Percentiles rank a stretch among this genome's conserved stretches.
These are phyloP conservation scores for Cystofilobasidium macerans DNA, from an alignment of 768 basidiomycete genomes.

Conservation along the genomic window DNA sequence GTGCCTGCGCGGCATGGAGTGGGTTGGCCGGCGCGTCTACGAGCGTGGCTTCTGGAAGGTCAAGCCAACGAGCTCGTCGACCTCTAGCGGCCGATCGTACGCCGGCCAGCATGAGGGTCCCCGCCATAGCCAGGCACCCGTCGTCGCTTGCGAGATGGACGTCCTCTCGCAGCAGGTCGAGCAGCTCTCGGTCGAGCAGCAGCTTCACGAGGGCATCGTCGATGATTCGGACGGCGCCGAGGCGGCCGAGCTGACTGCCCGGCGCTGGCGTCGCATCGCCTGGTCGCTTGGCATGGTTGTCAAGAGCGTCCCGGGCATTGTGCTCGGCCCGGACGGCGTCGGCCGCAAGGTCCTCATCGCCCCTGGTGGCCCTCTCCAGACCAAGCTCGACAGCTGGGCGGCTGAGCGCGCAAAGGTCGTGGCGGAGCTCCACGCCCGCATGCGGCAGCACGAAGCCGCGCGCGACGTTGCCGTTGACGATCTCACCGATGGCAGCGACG, in stretches of 20 bases:
- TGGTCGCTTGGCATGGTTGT: slow-evolving; percentile 60
- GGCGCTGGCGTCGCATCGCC: slow-evolving; percentile 64
- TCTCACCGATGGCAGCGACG: slow-evolving; percentile 32
- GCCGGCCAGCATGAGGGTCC: slow-evolving; percentile 11
- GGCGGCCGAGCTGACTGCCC: slow-evolving; percentile 42
- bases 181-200: slow-evolving; percentile 27
- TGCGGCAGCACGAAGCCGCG: slow-evolving; percentile 41
- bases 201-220: slow-evolving; percentile 59
- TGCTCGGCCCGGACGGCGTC: slow-evolving; percentile 43
- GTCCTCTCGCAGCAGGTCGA: slow-evolving; percentile 56
- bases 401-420: slow-evolving; percentile 45
- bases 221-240: slow-evolving; percentile 59
- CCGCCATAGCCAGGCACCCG: slow-evolving; percentile 28
- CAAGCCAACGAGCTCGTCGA: slow-evolving; percentile 27
- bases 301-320: slow-evolving; percentile 61
- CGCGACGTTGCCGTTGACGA: slow-evolving; percentile 16
- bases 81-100: slow-evolving; percentile 4
- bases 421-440: slow-evolving; percentile 4
- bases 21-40: slow-evolving; percentile 80
- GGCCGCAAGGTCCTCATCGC: slow-evolving; percentile 47
- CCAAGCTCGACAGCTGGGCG: slow-evolving; percentile 44
- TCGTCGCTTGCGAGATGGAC: slow-evolving; percentile 54
- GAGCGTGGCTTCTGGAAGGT: slow-evolving; percentile 89
- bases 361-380: slow-evolving; percentile 52
- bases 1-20: slow-evolving; percentile 91